phyloP scores from a whole-genome alignment of 495 filamentous ascomycete species.

The Neurospora terricola region DNA sequence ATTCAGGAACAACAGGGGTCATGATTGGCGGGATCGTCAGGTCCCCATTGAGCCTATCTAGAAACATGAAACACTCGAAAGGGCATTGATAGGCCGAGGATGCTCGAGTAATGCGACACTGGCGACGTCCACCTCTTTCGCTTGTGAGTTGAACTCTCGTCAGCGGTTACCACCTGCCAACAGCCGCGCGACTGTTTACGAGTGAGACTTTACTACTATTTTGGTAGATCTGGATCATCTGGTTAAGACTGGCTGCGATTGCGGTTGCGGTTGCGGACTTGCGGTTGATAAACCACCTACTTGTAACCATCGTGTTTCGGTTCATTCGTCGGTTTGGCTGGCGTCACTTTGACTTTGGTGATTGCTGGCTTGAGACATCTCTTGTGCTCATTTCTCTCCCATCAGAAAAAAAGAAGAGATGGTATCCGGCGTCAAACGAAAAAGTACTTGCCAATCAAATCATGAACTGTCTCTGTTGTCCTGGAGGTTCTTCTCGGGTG shows the following conservation, averaged over 20 bases:
- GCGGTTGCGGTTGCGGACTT: not conserved
- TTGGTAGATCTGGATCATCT: not conserved
- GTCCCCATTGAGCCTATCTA: not conserved
- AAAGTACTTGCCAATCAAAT: not conserved
- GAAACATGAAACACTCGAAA: not conserved
- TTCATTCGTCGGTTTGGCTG: not conserved
- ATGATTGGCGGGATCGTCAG: not conserved
- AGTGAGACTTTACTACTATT: not conserved
- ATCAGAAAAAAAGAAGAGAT: not conserved
- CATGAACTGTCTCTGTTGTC: not conserved
- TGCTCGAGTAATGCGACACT: not conserved
- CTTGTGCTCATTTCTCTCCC: not conserved
- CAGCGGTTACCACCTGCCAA: not conserved
- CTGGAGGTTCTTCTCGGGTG: not conserved
- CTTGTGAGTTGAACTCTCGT: not conserved
- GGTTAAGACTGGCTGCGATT: not conserved
- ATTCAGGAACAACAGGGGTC: not conserved
- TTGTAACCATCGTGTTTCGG: not conserved
- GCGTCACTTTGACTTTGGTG: not conserved
- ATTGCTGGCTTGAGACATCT: not conserved
- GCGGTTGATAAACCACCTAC: not conserved
- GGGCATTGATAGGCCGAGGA: not conserved
- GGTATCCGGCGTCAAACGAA: not conserved
- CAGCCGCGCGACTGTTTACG: conserved; percentile 1
- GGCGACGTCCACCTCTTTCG: not conserved